Evolutionary conservation across 805 yeast genomes (phyloP).

Genomic region (Torulaspora franciscae): DNA sequence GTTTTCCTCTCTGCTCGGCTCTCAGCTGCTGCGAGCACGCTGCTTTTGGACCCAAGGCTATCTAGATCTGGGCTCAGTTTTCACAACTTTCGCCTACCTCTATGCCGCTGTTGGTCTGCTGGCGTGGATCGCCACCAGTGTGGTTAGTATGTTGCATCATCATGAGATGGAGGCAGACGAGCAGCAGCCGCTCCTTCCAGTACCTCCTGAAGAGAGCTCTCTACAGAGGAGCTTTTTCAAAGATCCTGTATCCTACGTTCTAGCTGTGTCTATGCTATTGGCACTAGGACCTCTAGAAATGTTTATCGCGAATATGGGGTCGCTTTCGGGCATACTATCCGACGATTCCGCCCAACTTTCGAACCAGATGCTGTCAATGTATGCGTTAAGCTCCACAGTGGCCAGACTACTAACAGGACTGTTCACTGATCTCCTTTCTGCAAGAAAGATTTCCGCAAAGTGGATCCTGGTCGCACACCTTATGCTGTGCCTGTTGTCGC

Average conservation of each 20-base stretch:
- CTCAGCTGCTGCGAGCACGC: slow-evolving; percentile 50
- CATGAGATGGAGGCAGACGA: slow-evolving; percentile 25
- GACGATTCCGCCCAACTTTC: slow-evolving; percentile 19
- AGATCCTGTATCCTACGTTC: slow-evolving; percentile 58
- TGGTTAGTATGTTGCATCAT: slow-evolving; percentile 52
- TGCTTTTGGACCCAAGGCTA: slow-evolving; percentile 36
- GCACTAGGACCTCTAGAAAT: slow-evolving; percentile 81
- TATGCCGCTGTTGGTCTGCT: slow-evolving; percentile 54
- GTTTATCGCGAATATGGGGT: slow-evolving; percentile 78
- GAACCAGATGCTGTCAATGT: slow-evolving; percentile 49
- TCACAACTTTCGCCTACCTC: slow-evolving; percentile 46
- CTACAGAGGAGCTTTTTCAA: slow-evolving; percentile 37
- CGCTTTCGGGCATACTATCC: slow-evolving; percentile 45
- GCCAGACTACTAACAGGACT: slow-evolving; percentile 66
- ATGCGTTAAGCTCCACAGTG: slow-evolving; percentile 64
- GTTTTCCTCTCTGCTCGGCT: slow-evolving; percentile 66
- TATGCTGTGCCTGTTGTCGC: slow-evolving; percentile 37
- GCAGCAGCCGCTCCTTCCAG: slow-evolving; percentile 25
- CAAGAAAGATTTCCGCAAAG: slow-evolving; percentile 28
- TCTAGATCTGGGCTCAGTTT: slow-evolving; percentile 49
- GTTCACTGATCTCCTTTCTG: slow-evolving; percentile 54
- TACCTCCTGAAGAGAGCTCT: slow-evolving; percentile 32
- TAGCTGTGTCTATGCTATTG: slow-evolving; percentile 59
- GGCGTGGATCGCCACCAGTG: slow-evolving; percentile 60
- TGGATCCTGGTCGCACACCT: slow-evolving; percentile 35